phyloP scores from a whole-genome alignment of 345 rosid species.

The Eucalyptus paniculata region DNA sequence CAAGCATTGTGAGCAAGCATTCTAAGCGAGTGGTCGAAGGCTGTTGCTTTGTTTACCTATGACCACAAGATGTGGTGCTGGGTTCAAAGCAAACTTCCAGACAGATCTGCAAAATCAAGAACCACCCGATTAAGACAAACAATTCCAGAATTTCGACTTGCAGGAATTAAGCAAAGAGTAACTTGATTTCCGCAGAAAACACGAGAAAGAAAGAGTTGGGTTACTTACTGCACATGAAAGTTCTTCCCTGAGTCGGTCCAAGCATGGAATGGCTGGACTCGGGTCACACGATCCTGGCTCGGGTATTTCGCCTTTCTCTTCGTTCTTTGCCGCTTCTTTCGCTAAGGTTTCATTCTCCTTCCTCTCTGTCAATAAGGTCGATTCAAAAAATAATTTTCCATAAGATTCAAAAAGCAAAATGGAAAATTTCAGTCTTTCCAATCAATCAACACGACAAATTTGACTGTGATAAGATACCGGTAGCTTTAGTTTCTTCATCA shows the following conservation, averaged over 20 bases:
- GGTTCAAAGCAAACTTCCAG: slow-evolving; percentile 95
- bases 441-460: neutral
- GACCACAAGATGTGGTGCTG: slow-evolving; percentile 90
- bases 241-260: slow-evolving; percentile 83
- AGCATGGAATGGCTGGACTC: slow-evolving; percentile 31
- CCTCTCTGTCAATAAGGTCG: neutral
- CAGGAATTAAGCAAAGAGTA: neutral
- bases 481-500: slow-evolving; percentile 7
- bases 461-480: neutral
- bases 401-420: neutral
- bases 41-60: slow-evolving; percentile 34
- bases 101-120: slow-evolving; percentile 49
- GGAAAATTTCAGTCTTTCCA: neutral
- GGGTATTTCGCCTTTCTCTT: slow-evolving; percentile 2
- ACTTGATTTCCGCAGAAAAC: neutral
- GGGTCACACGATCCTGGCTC: slow-evolving; percentile 3
- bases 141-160: neutral
- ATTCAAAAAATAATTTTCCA: neutral
- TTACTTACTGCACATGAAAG: slow-evolving; percentile 84
- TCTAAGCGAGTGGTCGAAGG: neutral
- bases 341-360: neutral
- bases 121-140: neutral
- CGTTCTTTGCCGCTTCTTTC: neutral
- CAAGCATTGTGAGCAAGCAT: neutral
- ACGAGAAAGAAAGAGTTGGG: neutral